Percentiles rank a stretch among this genome's conserved stretches.
Evolutionary conservation across 2,329 filamentous ascomycete genomes (phyloP).

Genomic region (Arthrobotrys conoides): DNA sequence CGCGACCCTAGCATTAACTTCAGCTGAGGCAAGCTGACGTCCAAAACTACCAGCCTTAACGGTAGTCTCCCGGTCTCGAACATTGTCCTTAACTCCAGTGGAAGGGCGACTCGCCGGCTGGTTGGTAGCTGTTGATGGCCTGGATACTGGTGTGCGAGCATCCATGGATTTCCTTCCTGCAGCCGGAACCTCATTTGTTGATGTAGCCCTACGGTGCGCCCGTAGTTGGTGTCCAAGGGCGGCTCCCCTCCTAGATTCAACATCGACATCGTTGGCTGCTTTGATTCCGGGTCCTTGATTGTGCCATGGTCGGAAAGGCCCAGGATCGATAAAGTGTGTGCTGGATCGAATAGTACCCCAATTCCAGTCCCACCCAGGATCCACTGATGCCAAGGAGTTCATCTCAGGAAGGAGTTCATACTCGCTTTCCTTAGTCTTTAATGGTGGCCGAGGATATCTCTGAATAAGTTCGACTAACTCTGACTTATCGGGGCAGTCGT

Average conservation of each 20-base stretch:
- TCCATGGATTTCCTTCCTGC: conserved; percentile 37
- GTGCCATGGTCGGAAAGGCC: not conserved
- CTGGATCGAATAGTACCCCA: conserved; percentile 25
- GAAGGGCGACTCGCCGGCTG: conserved; percentile 22
- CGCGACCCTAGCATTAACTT: conserved; percentile 55
- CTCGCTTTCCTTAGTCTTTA: not conserved
- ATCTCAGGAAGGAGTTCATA: not conserved
- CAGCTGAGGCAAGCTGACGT: conserved; percentile 44
- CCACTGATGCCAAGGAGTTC: not conserved
- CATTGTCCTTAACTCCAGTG: conserved; percentile 20
- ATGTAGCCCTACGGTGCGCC: conserved; percentile 34
- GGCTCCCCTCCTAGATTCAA: not conserved
- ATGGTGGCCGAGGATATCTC: not conserved
- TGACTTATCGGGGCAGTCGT: conserved; percentile 17
- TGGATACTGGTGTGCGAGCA: conserved; percentile 14
- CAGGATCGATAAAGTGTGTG: not conserved
- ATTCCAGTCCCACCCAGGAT: conserved; percentile 28
- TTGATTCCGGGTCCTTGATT: not conserved
- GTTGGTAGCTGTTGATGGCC: conserved; percentile 38
- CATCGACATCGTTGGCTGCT: not conserved
- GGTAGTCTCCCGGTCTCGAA: conserved; percentile 16
- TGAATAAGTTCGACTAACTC: not conserved
- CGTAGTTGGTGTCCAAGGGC: conserved; percentile 1
- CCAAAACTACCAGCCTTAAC: conserved; percentile 42
- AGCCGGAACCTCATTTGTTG: conserved; percentile 13